Conservation (phyloP, 106 monocot species). For the Triglochin maritima region DNA sequence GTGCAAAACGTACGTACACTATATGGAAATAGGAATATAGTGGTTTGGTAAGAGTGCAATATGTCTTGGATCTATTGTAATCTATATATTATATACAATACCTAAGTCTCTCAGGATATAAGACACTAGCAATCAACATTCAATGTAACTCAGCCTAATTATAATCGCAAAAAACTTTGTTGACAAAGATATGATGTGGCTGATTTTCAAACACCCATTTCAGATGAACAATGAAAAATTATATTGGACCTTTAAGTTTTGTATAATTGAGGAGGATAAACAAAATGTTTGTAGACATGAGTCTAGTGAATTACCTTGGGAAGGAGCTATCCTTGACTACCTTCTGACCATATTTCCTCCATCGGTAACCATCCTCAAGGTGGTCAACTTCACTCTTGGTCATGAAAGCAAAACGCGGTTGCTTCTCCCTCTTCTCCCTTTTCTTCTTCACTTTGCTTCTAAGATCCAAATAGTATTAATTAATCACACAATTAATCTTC, state of each 20-base stretch:
- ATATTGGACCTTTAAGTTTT: background rate
- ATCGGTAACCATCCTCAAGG: slow-evolving; percentile 85
- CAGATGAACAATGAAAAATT: background rate
- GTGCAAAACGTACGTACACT: too few species aligned
- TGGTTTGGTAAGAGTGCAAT: too few species aligned
- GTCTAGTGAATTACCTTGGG: slow-evolving; percentile 42
- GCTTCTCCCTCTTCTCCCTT: slow-evolving; percentile 52
- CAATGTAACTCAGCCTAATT: too few species aligned
- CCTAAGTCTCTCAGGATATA: too few species aligned
- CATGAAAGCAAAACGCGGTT: slow-evolving; percentile 83
- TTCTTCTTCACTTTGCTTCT: slow-evolving; percentile 57
- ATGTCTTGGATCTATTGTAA: too few species aligned
- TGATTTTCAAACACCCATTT: too few species aligned
- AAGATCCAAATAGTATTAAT: background rate
- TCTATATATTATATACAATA: too few species aligned
- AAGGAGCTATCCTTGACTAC: slow-evolving; percentile 92
- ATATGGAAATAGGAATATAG: too few species aligned
- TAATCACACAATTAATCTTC: too few species aligned
- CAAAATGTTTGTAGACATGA: background rate
- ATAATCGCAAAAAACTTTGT: too few species aligned
- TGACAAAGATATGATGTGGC: too few species aligned
- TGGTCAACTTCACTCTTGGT: slow-evolving; percentile 95
- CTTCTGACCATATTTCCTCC: slow-evolving; percentile 95
- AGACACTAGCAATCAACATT: too few species aligned
- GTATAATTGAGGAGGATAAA: background rate